Conservation (phyloP, 2,329 filamentous ascomycete species). For the Ceratocystis ficicola region DNA sequence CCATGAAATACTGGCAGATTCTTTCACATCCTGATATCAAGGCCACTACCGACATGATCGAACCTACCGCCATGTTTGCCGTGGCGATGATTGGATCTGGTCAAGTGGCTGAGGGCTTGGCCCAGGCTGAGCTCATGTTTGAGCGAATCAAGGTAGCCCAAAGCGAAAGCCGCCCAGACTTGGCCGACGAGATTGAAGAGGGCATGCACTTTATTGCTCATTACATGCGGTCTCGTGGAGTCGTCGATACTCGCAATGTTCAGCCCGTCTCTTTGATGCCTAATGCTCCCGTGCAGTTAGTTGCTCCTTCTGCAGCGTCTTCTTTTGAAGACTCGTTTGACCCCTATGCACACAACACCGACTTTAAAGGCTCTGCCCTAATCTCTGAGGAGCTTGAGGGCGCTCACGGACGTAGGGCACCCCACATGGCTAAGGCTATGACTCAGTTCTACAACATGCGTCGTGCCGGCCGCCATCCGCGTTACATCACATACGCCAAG, state of each 20-base stretch:
- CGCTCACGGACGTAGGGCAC: conserved; percentile 57
- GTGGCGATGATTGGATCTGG: conserved; percentile 78
- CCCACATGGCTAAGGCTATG: conserved; percentile 68
- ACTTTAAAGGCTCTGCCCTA: conserved; percentile 82
- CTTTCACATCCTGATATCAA: conserved; percentile 51
- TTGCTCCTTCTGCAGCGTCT: conserved; percentile 36
- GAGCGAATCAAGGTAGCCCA: conserved; percentile 59
- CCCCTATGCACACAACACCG: conserved; percentile 78
- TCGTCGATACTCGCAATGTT: conserved; percentile 44
- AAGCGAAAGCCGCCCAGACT: conserved; percentile 35
- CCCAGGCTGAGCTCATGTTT: conserved; percentile 76
- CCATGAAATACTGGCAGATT: conserved; percentile 68
- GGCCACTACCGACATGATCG: conserved; percentile 56
- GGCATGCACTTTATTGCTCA: conserved; percentile 56
- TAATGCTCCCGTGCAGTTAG: conserved; percentile 26
- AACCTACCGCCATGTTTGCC: conserved; percentile 82
- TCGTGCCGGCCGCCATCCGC: conserved; percentile 75
- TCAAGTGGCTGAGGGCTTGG: conserved; percentile 67
- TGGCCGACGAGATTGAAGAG: conserved; percentile 75
- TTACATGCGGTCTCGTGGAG: conserved; percentile 46
- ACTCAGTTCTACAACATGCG: conserved; percentile 85
- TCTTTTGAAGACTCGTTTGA: conserved; percentile 71
- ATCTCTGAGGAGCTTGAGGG: conserved; percentile 87
- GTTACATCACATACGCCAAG: conserved; percentile 95
- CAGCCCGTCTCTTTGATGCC: conserved; percentile 28